Conservation (phyloP, 805 yeast species). For the Kodamaea fukazawae region DNA sequence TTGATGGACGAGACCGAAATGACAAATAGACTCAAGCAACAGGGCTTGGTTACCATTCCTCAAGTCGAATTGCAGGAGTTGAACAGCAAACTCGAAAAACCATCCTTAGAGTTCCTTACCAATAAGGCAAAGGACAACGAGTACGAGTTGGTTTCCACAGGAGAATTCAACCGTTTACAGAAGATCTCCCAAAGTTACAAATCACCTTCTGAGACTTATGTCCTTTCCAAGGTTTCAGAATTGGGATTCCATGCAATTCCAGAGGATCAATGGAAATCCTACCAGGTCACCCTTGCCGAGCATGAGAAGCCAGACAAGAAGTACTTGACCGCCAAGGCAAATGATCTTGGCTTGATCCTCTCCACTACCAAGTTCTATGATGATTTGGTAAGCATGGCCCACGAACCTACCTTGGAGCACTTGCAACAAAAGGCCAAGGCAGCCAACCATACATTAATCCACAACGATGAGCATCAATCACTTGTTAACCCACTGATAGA, state of each 20-base stretch:
- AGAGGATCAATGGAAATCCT: conserved; percentile 12
- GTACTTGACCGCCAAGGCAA: conserved; percentile 34
- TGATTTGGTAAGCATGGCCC: conserved; percentile 24
- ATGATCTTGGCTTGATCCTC: conserved; percentile 31
- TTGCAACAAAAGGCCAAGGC: conserved; percentile 21
- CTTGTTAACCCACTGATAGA: conserved; percentile 14
- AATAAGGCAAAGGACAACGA: conserved; percentile 12
- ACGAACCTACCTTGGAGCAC: conserved; percentile 25
- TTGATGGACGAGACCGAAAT: conserved; percentile 34
- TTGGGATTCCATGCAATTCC: conserved; percentile 13
- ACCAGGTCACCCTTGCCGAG: conserved; percentile 20
- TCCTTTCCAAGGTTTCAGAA: conserved; percentile 20
- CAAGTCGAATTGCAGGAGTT: conserved; percentile 18
- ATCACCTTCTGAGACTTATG: conserved; percentile 25
- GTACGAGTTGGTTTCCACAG: conserved; percentile 12
- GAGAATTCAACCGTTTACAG: conserved; percentile 18
- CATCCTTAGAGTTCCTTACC: conserved; percentile 22
- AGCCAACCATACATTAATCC: conserved; percentile 1
- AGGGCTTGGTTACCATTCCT: conserved; percentile 35
- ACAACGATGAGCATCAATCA: conserved; percentile 7
- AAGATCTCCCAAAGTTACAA: conserved; percentile 12
- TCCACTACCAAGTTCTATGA: conserved; percentile 30
- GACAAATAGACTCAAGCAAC: conserved; percentile 26
- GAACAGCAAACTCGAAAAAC: conserved; percentile 16
- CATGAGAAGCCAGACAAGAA: conserved; percentile 32